These are phyloP conservation scores for Oehlia diaphana DNA, from an alignment of 192 early-diverging fungal genomes.

Conservation along the genomic window DNA sequence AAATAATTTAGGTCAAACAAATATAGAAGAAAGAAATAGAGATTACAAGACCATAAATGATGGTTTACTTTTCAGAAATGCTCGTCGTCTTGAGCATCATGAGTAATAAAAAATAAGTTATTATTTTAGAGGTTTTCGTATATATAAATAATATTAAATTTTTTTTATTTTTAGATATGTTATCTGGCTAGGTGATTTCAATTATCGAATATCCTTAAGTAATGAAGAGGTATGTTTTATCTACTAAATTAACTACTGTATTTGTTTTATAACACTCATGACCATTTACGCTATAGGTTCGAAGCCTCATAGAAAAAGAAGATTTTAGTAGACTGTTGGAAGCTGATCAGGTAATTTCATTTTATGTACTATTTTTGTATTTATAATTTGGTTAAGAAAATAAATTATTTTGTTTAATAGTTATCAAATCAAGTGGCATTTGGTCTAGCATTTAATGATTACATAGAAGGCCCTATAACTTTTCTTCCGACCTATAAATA, in stretches of 20 bases:
- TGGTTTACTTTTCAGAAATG: conserved; percentile 71
- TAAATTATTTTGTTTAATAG: conserved; percentile 29
- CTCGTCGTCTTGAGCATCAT: conserved; percentile 72
- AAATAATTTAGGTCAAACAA: conserved; percentile 53
- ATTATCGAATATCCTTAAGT: conserved; percentile 79
- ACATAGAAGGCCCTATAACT: conserved; percentile 70
- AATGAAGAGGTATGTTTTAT: conserved; percentile 65
- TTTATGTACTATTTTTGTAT: background rate
- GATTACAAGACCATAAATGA: conserved; percentile 82
- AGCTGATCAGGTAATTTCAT: conserved; percentile 56
- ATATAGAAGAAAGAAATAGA: conserved; percentile 76
- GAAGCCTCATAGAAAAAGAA: conserved; percentile 38
- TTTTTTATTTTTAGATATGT: conserved; percentile 43
- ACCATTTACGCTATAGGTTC: conserved; percentile 36
- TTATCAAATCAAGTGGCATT: conserved; percentile 58
- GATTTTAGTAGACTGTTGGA: conserved; percentile 54
- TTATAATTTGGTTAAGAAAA: conserved; percentile 10
- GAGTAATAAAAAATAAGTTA: conserved; percentile 56
- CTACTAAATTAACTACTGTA: background rate
- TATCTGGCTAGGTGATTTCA: conserved; percentile 93
- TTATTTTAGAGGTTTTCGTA: background rate
- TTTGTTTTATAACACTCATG: background rate
- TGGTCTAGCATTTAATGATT: conserved; percentile 71
- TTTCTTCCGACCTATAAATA: conserved; percentile 86
- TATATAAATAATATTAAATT: background rate